Evolutionary conservation across 768 basidiomycete genomes (phyloP).

Genomic region (Rhodosporidiobolus sp.): DNA sequence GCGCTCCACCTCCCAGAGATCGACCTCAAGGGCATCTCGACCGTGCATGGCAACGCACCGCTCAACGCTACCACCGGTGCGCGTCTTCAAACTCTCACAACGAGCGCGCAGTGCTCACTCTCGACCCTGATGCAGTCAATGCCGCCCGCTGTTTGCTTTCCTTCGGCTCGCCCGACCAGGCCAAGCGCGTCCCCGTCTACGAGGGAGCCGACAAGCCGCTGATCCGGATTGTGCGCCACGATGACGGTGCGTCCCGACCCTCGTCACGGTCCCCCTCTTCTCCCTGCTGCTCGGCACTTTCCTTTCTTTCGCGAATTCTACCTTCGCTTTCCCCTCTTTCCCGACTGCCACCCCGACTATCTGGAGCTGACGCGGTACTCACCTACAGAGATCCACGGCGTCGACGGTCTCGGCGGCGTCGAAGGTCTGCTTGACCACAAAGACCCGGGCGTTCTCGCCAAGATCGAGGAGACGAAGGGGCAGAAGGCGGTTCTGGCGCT

Average conservation of each 20-base stretch:
- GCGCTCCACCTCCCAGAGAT: constrained; percentile 61
- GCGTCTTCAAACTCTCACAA: constrained; percentile 46
- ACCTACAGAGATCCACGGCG: constrained; percentile 68
- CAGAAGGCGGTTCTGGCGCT: constrained; percentile 63
- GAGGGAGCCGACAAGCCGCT: constrained; percentile 70
- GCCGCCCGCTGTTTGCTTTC: constrained; percentile 73
- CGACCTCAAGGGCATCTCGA: constrained; percentile 74
- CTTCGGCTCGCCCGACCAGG: constrained; percentile 59
- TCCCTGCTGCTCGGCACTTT: no score
- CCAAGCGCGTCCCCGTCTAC: constrained; percentile 59
- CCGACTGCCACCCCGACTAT: no score
- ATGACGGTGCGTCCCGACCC: constrained; percentile 47
- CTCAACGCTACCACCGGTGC: constrained; percentile 55
- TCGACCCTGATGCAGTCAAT: constrained; percentile 60
- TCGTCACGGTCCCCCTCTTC: no score
- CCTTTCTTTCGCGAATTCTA: no score
- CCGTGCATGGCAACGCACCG: constrained; percentile 76
- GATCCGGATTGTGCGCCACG: constrained; percentile 61
- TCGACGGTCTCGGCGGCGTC: constrained; percentile 78
- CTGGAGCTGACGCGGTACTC: no score
- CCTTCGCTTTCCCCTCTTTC: no score
- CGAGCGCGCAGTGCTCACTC: not conserved
- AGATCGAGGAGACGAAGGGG: constrained; percentile 8
- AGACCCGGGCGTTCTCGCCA: constrained; percentile 52
- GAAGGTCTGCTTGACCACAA: constrained; percentile 64